Evolutionary conservation across 1,284 basidiomycete genomes (phyloP).

Genomic region (Ganoderma meredithae): DNA sequence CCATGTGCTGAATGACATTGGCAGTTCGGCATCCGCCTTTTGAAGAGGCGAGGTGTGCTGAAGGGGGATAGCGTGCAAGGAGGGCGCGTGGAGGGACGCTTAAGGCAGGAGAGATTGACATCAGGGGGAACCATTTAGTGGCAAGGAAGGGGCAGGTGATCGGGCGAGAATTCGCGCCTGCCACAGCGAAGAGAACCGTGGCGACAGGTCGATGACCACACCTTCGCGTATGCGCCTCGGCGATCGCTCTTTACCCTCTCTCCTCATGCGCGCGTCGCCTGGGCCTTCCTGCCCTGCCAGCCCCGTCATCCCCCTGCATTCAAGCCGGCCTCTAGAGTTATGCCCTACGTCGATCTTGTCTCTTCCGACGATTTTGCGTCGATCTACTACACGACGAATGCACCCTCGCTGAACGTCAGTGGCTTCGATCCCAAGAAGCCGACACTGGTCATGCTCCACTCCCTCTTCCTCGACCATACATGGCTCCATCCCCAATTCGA

Average conservation of each 20-base stretch:
- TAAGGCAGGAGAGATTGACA: slow-evolving; percentile 11
- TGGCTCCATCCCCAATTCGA: slow-evolving; percentile 75
- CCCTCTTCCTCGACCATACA: slow-evolving; percentile 68
- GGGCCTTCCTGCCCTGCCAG: background rate
- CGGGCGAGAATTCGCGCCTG: slow-evolving; percentile 15
- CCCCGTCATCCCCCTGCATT: slow-evolving; percentile 15
- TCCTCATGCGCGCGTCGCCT: slow-evolving; percentile 25
- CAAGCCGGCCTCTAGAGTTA: slow-evolving; percentile 38
- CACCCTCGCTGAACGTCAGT: slow-evolving; percentile 60
- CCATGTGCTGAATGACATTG: background rate
- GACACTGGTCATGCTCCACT: slow-evolving; percentile 71
- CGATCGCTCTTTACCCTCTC: slow-evolving; percentile 6
- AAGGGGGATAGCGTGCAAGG: background rate
- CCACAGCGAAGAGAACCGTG: background rate
- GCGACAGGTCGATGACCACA: background rate
- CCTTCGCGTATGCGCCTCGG: background rate
- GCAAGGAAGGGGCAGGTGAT: slow-evolving; percentile 23
- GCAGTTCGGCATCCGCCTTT: background rate
- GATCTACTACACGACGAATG: slow-evolving; percentile 75
- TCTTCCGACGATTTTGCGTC: slow-evolving; percentile 70
- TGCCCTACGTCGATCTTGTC: slow-evolving; percentile 77
- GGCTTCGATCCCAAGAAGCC: slow-evolving; percentile 71
- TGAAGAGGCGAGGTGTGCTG: background rate
- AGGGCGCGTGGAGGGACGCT: slow-evolving; percentile 15
- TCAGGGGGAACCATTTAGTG: slow-evolving; percentile 24